Evolutionary conservation across 1,284 basidiomycete species (phyloP).

Genomic region (Melampsora americana): DNA sequence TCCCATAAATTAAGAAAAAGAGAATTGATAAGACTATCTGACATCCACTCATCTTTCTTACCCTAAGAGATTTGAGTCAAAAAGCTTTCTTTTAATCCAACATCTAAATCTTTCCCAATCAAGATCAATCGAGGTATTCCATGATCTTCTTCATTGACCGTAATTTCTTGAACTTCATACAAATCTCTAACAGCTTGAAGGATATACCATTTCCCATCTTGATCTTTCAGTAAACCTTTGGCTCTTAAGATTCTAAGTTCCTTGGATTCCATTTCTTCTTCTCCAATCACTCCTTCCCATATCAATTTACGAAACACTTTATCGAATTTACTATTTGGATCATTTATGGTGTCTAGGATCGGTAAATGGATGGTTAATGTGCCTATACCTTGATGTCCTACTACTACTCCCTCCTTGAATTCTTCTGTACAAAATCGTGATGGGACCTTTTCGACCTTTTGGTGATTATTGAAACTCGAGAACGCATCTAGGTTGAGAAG

Average conservation of each 20-base stretch:
- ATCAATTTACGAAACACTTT: constrained; percentile 28
- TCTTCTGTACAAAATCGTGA: background rate
- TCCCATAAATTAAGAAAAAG: too few relatives aligned
- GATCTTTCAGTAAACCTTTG: constrained; percentile 42
- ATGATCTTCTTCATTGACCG: constrained; percentile 4
- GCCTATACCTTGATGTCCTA: constrained; percentile 16
- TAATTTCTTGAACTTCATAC: constrained; percentile 33
- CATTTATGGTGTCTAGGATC: constrained; percentile 5
- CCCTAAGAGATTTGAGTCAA: constrained; percentile 21
- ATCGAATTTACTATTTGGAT: constrained; percentile 31
- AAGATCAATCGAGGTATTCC: constrained; percentile 24
- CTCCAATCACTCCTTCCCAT: constrained; percentile 35
- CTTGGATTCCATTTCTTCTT: background rate
- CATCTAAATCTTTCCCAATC: constrained; percentile 40
- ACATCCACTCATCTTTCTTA: background rate
- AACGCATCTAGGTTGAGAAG: constrained; percentile 37
- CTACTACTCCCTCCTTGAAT: background rate
- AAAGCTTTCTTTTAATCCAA: constrained; percentile 17
- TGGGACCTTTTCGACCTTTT: background rate
- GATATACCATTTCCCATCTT: constrained; percentile 36
- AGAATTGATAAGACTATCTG: too few relatives aligned
- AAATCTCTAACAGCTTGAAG: constrained; percentile 40
- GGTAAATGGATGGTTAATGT: constrained; percentile 41
- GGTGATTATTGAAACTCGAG: constrained; percentile 6
- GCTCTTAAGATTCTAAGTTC: constrained; percentile 30